Evolutionary conservation across 257 asterid genomes (phyloP).

Genomic region (Plantago ovata): DNA sequence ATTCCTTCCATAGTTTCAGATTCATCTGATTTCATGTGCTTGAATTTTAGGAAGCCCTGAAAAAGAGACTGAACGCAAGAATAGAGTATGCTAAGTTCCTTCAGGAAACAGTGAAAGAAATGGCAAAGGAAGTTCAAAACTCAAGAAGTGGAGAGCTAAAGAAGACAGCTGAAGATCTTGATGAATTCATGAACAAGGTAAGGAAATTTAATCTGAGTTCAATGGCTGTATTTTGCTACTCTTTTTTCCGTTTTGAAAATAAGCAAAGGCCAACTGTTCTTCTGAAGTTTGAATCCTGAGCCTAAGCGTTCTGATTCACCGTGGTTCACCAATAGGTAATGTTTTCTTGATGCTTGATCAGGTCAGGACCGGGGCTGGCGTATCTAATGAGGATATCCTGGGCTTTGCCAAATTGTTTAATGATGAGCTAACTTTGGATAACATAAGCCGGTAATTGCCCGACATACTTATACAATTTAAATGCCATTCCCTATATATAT

Average conservation of each 20-base stretch:
- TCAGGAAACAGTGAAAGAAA: slow-evolving; percentile 93
- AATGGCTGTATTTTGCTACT: background rate
- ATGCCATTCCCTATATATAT: slow-evolving; percentile 12
- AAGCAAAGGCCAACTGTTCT: slow-evolving; percentile 9
- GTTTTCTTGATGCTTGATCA: slow-evolving; percentile 30
- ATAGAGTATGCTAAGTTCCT: slow-evolving; percentile 96
- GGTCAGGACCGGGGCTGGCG: slow-evolving; percentile 86
- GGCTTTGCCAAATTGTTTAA: slow-evolving; percentile 96
- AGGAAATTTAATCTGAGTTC: slow-evolving; percentile 16
- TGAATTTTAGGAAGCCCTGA: slow-evolving; percentile 65
- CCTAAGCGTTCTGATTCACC: slow-evolving; percentile 3
- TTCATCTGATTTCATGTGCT: slow-evolving; percentile 20
- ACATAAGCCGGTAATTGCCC: slow-evolving; percentile 77
- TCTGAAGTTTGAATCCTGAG: slow-evolving; percentile 1
- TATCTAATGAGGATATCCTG: slow-evolving; percentile 83
- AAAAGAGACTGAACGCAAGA: slow-evolving; percentile 78
- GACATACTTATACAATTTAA: slow-evolving; percentile 8
- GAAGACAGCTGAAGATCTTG: slow-evolving; percentile 97
- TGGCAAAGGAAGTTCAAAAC: slow-evolving; percentile 97
- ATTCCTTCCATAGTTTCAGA: slow-evolving; percentile 3
- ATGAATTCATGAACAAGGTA: slow-evolving; percentile 83
- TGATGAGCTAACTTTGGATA: slow-evolving; percentile 96
- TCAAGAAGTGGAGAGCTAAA: slow-evolving; percentile 81
- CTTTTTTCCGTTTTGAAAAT: slow-evolving; percentile 3
- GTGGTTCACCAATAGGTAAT: background rate